Conservation (phyloP, 2,329 filamentous ascomycete species). For the Akanthomyces lecanii region DNA sequence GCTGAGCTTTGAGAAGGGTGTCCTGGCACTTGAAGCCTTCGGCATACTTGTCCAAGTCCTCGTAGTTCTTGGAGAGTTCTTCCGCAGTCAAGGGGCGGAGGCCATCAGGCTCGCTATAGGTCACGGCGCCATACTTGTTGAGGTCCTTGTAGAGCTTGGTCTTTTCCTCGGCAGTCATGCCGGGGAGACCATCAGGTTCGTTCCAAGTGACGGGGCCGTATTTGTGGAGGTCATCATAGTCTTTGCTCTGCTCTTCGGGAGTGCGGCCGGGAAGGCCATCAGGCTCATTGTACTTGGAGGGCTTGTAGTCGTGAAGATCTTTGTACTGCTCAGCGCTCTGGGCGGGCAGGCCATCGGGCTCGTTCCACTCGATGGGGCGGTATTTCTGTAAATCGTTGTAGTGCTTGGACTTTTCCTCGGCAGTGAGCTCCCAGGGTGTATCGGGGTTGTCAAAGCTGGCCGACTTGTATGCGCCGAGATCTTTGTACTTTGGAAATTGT, state of each 20-base stretch:
- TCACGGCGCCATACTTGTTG: conserved; percentile 28
- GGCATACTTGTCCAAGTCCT: conserved; percentile 39
- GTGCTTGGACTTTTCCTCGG: conserved; percentile 25
- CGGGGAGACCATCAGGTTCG: conserved; percentile 25
- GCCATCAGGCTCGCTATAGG: conserved; percentile 31
- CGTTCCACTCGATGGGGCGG: conserved; percentile 25
- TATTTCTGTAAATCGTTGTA: conserved; percentile 29
- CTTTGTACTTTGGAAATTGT: conserved; percentile 30
- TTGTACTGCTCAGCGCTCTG: conserved; percentile 24
- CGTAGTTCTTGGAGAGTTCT: conserved; percentile 35
- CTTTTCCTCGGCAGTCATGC: conserved; percentile 29
- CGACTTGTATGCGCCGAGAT: conserved; percentile 33
- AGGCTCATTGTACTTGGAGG: conserved; percentile 28
- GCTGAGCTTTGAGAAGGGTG: conserved; percentile 26
- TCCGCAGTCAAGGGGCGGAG: conserved; percentile 28
- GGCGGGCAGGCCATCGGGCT: conserved; percentile 13
- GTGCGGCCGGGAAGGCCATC: conserved; percentile 22
- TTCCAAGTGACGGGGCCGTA: conserved; percentile 27
- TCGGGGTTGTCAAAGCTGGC: conserved; percentile 28
- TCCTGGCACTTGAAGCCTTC: conserved; percentile 33
- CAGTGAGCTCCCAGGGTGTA: conserved; percentile 24
- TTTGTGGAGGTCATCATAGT: conserved; percentile 33
- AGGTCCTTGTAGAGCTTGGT: conserved; percentile 37
- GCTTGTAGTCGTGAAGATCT: conserved; percentile 27
- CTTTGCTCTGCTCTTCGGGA: conserved; percentile 25